Base-by-base conservation (phyloP, 2,329 filamentous ascomycete genomes). In the Fusarium ambrosium region DNA sequence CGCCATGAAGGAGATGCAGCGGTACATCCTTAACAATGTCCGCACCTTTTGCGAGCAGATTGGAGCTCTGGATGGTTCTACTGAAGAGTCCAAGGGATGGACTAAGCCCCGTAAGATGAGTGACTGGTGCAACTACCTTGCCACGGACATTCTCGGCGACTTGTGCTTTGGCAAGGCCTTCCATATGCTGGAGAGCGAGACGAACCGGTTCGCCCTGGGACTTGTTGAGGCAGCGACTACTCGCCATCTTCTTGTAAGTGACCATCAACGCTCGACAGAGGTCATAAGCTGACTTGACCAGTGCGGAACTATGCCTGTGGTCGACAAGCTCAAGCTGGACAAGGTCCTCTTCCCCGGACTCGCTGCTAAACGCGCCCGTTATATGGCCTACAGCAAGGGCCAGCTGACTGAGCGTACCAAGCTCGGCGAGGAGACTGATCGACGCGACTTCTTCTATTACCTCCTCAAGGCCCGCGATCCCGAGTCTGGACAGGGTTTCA, bases 401-500 rank as follows among this genome's bases (percentile, higher is more conserved):
- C 92, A 94, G 82, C 87, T 93, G 45, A 88, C 88, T 16, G 90
- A 93, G 78, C 88, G 92, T 27, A 93, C 91, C 59, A 90, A 91
- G 70, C 84, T 92, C 29, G 91, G 91, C 32, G 90, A 91, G 73
- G 90, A 89, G 73, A 91, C 88, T 58, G 91, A 90, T 77, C 91
- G 92, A 37, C 90, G 92, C 66, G 93, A 94, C 80, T 94, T 94
- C 85, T 94, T 94, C 84, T 92, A 93, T 82, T 91, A 94, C 81
- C 87, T 95, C 13, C 88, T 94, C 69, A 92, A 91, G 78, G 92
- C 92, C 9, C 89, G 89, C 43, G 92, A 94, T 74, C 92, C 92
- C 14, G 92, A 94, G 79, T 93, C 92, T 0, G 92, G 92, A 62
- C 86, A 89, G 67, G 91, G 91, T 2, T 92, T 94, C 78, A 88